Evolutionary conservation across 352 stramenopile species (phyloP).

Genomic region (Phytophthora sansomeana): DNA sequence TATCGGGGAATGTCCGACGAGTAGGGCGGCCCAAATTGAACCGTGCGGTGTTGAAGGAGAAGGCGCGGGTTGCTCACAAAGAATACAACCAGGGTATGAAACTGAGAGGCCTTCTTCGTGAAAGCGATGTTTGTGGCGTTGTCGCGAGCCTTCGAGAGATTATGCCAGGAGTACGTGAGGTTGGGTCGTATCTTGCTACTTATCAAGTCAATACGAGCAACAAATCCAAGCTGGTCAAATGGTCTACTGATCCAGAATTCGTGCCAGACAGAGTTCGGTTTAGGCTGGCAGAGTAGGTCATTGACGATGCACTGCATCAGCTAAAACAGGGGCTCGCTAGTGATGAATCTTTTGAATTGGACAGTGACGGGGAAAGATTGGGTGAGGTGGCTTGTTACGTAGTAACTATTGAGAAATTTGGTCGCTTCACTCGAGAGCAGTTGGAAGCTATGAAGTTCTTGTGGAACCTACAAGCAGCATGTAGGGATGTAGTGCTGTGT

Average conservation of each 20-base stretch:
- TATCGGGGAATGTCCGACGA: neutral
- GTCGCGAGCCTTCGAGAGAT: neutral
- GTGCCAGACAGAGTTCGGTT: neutral
- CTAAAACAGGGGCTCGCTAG: neutral
- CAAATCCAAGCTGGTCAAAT: neutral
- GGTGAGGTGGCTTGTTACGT: neutral
- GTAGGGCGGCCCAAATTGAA: neutral
- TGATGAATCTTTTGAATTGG: neutral
- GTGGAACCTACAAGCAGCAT: slow-evolving; percentile 15
- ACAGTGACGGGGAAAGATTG: neutral
- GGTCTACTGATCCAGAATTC: neutral
- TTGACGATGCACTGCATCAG: neutral
- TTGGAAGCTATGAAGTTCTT: slow-evolving; percentile 21
- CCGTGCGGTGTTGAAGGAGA: neutral
- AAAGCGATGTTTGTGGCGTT: neutral
- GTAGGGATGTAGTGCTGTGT: neutral
- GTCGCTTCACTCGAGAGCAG: neutral
- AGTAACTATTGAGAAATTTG: neutral
- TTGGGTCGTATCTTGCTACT: neutral
- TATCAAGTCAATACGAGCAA: neutral
- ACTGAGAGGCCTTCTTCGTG: slow-evolving; percentile 5
- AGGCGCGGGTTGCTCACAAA: neutral
- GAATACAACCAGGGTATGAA: slow-evolving; percentile 16
- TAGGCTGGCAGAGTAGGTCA: neutral
- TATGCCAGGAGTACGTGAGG: neutral